These are phyloP conservation scores for Clitoria ternatea DNA, from an alignment of 306 rosid genomes.

Conservation along the genomic window DNA sequence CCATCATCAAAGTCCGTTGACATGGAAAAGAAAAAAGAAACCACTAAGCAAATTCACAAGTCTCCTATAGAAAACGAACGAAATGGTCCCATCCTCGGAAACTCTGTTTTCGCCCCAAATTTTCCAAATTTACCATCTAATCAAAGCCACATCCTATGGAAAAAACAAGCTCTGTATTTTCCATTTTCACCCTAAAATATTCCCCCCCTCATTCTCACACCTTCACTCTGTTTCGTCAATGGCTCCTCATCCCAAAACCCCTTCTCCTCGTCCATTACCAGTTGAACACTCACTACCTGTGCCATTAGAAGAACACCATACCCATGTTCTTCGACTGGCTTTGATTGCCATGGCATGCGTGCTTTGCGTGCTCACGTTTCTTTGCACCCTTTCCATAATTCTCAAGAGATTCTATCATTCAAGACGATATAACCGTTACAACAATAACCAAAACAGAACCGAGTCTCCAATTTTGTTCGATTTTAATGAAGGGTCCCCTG, in stretches of 20 bases:
- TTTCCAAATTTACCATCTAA: not conserved
- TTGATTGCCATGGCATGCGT: constrained; percentile 18
- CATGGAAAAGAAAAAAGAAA: not conserved
- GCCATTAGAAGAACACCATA: not conserved
- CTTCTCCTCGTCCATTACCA: constrained; percentile 6
- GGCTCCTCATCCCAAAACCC: constrained; percentile 15
- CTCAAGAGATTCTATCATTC: constrained; percentile 10
- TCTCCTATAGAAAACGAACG: not conserved
- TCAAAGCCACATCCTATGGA: not conserved
- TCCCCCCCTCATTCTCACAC: not conserved
- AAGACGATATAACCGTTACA: constrained; percentile 12
- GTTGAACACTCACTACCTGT: no score
- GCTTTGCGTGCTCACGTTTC: constrained; percentile 9
- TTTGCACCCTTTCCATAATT: not conserved
- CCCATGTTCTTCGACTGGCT: not conserved
- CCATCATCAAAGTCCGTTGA: not conserved
- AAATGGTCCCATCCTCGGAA: not conserved
- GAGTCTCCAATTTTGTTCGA: constrained; percentile 33
- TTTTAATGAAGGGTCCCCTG: constrained; percentile 19
- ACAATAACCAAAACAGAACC: not conserved
- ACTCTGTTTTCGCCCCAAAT: not conserved
- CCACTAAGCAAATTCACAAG: not conserved
- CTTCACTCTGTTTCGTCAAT: constrained; percentile 9
- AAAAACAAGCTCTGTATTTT: not conserved
- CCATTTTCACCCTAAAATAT: not conserved